Evolutionary conservation across 495 filamentous ascomycete species (phyloP), one percentile per base, ranked within the genome.

Genomic region (Podospora appendiculata): DNA sequence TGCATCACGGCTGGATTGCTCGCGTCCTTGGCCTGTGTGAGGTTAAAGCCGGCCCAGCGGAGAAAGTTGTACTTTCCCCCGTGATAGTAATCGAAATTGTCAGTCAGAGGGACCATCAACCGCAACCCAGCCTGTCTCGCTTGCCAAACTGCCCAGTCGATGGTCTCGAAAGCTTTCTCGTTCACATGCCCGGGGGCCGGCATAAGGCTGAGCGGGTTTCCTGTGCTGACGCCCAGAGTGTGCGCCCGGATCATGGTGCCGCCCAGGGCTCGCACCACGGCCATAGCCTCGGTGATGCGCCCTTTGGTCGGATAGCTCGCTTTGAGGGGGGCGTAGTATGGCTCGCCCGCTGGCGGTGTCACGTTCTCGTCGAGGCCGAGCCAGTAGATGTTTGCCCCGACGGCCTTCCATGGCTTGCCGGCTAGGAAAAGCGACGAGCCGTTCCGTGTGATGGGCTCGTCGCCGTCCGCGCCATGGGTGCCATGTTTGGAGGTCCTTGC

Each of bases 331-430:
- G 70, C 70, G 50, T 80, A 77, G 58, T 67, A 80, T 6, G 77
- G 77, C 52, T 73, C 63, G 8, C 70, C 75, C 1, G 65, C 53
- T 0, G 76, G 71, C 2, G 76, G 77, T 7, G 65, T 67, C 17
- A 81, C 77, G 58, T 81, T 80, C 65, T 81, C 76, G 55, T 81
- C 77, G 0, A 81, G 69, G 1, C 78, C 77, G 17, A 80, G 67
- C 78, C 78, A 80, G 62, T 81, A 81, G 8, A 80, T 68, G 53
- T 81, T 81, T 8, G 73, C 71, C 0, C 76, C 78, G 39, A 72
- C 70, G 1, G 72, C 74, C 46, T 73, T 75, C 72, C 71, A 81
- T 13, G 52, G 65, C 54, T 72, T 70, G 32, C 69, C 70, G 38
- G 66, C 56, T 13, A 79, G 65, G 6, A 60, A 47, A 9, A 79